Percentiles rank a stretch among this genome's conserved stretches.
Conservation (phyloP, 2,329 filamentous ascomycete species). For the Leptodontidium sp. region DNA sequence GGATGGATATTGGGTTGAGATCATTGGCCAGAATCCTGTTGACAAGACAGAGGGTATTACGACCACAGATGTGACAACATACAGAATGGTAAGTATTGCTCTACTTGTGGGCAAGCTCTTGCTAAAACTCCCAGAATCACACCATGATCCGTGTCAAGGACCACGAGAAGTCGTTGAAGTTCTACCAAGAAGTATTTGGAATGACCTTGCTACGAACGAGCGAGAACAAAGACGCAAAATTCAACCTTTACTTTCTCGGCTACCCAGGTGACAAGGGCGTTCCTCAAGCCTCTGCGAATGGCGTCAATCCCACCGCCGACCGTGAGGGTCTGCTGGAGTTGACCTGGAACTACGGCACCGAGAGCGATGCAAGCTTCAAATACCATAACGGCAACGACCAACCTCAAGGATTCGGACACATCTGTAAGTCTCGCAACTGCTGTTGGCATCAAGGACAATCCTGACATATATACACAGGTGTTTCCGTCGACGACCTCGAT, state of each 20-base stretch:
- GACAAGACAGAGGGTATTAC: conserved; percentile 77
- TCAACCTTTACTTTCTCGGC: conserved; percentile 93
- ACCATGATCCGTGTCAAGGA: conserved; percentile 96
- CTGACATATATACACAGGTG: conserved; percentile 54
- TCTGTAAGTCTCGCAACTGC: conserved; percentile 66
- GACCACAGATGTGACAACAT: conserved; percentile 76
- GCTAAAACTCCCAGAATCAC: conserved; percentile 67
- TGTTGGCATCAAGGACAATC: conserved; percentile 1
- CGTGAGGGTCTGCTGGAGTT: conserved; percentile 89
- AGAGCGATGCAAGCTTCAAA: conserved; percentile 82
- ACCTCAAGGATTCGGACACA: conserved; percentile 94
- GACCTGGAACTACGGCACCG: conserved; percentile 85
- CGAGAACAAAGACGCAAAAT: conserved; percentile 75
- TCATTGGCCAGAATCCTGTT: conserved; percentile 75
- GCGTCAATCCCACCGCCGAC: conserved; percentile 65
- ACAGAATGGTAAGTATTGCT: conserved; percentile 66
- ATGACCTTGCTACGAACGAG: conserved; percentile 81
- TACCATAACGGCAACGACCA: conserved; percentile 94
- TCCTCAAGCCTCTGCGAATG: conserved; percentile 61
- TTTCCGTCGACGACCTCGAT: conserved; percentile 88
- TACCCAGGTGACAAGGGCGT: conserved; percentile 69
- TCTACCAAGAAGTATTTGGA: conserved; percentile 86
- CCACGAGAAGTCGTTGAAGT: conserved; percentile 74
- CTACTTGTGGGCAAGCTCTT: not conserved
- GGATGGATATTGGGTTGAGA: conserved; percentile 85